These are phyloP conservation scores for Russula sp. DNA, from an alignment of 768 basidiomycete genomes.

Conservation along the genomic window DNA sequence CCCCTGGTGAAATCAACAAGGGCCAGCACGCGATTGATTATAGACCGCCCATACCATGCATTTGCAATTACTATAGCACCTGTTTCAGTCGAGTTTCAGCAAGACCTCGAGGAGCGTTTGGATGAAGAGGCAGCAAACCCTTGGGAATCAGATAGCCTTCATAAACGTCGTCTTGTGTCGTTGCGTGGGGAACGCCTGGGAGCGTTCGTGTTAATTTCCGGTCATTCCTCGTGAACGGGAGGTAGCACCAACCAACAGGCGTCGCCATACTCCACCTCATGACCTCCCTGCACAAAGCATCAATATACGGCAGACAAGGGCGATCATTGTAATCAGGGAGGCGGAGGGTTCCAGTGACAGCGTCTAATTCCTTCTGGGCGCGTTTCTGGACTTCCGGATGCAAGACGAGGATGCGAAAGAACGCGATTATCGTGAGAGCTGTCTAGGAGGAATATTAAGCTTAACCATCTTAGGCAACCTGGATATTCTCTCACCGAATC, in stretches of 20 bases:
- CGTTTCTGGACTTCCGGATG: conserved; percentile 30
- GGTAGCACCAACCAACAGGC: conserved; percentile 38
- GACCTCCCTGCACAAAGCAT: conserved; percentile 46
- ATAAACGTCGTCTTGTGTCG: neutral
- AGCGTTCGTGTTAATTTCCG: neutral
- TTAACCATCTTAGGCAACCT: neutral
- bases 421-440: conserved; percentile 27
- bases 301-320: conserved; percentile 44
- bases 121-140: conserved; percentile 29
- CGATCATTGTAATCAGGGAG: conserved; percentile 53
- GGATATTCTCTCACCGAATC: conserved; percentile 2
- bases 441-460: conserved; percentile 11
- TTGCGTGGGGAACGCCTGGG: conserved; percentile 47
- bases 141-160: conserved; percentile 27
- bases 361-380: conserved; percentile 59
- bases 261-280: conserved; percentile 49
- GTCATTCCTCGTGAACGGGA: neutral
- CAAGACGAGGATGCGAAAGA: conserved; percentile 26
- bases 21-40: neutral
- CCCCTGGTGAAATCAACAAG: neutral
- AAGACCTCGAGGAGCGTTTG: too few species aligned
- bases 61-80: conserved; percentile 11
- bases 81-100: neutral
- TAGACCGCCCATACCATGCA: neutral
- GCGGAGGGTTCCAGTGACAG: conserved; percentile 41